phyloP scores from a whole-genome alignment of 73 alveolate genomes.

The Paraurostyla sp. region DNA sequence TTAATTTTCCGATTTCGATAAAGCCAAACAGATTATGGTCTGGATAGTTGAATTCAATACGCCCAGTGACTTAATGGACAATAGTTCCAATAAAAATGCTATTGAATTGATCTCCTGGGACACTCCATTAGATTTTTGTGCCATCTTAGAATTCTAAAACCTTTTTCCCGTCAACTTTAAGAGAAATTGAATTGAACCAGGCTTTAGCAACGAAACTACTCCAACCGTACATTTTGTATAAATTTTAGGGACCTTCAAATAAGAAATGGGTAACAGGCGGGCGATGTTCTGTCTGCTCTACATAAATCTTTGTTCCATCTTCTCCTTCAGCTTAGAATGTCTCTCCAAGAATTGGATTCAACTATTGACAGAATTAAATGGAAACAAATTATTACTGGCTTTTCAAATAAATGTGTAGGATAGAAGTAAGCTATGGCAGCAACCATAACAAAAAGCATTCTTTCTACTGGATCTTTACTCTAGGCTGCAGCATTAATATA shows the following conservation, averaged over 20 bases:
- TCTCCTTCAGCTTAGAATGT: constrained; percentile 93
- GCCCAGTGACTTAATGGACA: constrained; percentile 77
- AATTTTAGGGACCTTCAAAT: constrained; percentile 83
- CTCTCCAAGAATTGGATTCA: constrained; percentile 98
- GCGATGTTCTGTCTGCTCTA: constrained; percentile 96
- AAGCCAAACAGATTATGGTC: constrained; percentile 71
- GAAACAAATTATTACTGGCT: constrained; percentile 65
- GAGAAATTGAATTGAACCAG: constrained; percentile 84
- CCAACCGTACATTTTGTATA: constrained; percentile 78
- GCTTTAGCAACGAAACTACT: constrained; percentile 87
- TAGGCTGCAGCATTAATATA: constrained; percentile 84
- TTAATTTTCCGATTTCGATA: constrained; percentile 73
- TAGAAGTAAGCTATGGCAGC: constrained; percentile 78
- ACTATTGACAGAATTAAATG: not conserved
- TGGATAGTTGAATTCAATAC: constrained; percentile 77
- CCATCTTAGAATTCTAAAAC: constrained; percentile 86
- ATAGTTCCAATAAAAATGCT: constrained; percentile 88
- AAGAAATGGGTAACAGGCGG: constrained; percentile 89
- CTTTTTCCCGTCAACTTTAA: constrained; percentile 80
- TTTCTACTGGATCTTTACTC: constrained; percentile 84
- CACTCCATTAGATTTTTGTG: constrained; percentile 69
- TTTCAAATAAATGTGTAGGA: constrained; percentile 82
- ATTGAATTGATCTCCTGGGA: constrained; percentile 84
- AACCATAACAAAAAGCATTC: constrained; percentile 81
- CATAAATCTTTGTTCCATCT: constrained; percentile 96